Evolutionary conservation across 331 rosid species (phyloP), one percentile per base, ranked within the genome.

Genomic region (Rhamnella rubrinervis): DNA sequence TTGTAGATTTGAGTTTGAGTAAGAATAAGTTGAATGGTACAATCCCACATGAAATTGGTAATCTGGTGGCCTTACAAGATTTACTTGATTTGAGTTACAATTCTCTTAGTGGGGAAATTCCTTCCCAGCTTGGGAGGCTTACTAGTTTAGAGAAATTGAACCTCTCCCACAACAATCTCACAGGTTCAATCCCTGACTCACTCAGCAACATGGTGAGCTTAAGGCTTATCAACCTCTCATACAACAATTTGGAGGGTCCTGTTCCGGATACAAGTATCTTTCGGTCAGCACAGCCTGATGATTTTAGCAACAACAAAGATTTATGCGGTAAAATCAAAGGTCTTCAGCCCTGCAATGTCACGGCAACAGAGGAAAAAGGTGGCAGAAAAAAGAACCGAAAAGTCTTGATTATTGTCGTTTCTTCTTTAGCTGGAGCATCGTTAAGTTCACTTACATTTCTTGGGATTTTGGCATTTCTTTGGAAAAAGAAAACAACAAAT

Each of bases 71-170:
- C 8, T 74, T 85, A 19, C 87, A 85, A 66, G 77, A 72, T 10
- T 69, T 72, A 35, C 71, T 85, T 19, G 95, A 88, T 60, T 64
- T 85, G 73, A 88, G 95, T 65, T 64, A 47, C 73, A 88, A 88
- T 66, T 77, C 81, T n/a, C 21, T 88, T 57, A 72, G 78, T 4
- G 95, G 86, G 5, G 56, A 38, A 12, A 81, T 88, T 66, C 90
- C 95, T 38, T 0, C 59, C 26, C n/a, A 61, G 28, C 35, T 88
- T 25, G 79, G 80, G 5, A 77, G 55, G 75, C 84, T 88, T 19
- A 25, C 18, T n/a, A 70, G 8, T 52, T 71, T 88, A 65, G 79
- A 75, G 65, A 81, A 66, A 69, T 71, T 85, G 63, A 81, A 85
- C 25, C 56, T 88, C 56, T 88, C 91, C 10, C 82, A 73, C 81